Evolutionary conservation across 139 green algal species (phyloP).

Genomic region (Mychonastes homosphaera): DNA sequence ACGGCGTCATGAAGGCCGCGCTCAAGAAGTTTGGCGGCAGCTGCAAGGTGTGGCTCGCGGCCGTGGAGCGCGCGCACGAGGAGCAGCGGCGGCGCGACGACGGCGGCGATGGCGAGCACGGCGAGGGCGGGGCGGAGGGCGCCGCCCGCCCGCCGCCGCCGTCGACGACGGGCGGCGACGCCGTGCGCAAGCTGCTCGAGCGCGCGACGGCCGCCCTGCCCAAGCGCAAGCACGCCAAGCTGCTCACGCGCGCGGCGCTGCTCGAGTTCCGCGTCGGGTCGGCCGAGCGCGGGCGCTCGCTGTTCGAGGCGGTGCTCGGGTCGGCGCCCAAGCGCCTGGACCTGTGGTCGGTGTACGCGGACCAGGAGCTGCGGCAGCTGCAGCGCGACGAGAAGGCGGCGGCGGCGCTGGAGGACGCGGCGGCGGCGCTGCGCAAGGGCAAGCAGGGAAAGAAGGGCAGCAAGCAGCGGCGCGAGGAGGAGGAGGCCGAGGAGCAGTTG

Average conservation of each 20-base stretch:
- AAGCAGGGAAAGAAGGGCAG: too few species aligned
- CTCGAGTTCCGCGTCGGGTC: slow-evolving; percentile 69
- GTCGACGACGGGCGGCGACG: slow-evolving; percentile 26
- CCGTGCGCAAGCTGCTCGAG: slow-evolving; percentile 48
- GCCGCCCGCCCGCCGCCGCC: background rate
- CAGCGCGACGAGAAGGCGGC: too few species aligned
- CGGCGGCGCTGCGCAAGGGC: too few species aligned
- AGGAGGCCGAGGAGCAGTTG: too few species aligned
- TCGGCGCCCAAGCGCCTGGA: slow-evolving; percentile 91
- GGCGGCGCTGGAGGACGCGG: too few species aligned
- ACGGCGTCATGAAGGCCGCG: slow-evolving; percentile 54
- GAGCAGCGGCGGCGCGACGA: slow-evolving; percentile 4
- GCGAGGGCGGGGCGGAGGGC: background rate
- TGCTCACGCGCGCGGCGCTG: slow-evolving; percentile 49
- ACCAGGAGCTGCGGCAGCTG: slow-evolving; percentile 46
- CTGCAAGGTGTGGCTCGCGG: slow-evolving; percentile 75
- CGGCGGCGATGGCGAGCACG: slow-evolving; percentile 8
- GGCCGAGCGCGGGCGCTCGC: slow-evolving; percentile 58
- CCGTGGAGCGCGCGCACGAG: slow-evolving; percentile 43
- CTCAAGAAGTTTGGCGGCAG: slow-evolving; percentile 72
- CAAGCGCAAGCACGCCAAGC: slow-evolving; percentile 86
- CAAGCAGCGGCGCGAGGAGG: too few species aligned
- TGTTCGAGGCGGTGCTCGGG: slow-evolving; percentile 83
- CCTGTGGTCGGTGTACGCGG: slow-evolving; percentile 91
- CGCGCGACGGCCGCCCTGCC: slow-evolving; percentile 60